Evolutionary conservation across 129 eudicot species (phyloP).

Genomic region (Flaveria robusta): DNA sequence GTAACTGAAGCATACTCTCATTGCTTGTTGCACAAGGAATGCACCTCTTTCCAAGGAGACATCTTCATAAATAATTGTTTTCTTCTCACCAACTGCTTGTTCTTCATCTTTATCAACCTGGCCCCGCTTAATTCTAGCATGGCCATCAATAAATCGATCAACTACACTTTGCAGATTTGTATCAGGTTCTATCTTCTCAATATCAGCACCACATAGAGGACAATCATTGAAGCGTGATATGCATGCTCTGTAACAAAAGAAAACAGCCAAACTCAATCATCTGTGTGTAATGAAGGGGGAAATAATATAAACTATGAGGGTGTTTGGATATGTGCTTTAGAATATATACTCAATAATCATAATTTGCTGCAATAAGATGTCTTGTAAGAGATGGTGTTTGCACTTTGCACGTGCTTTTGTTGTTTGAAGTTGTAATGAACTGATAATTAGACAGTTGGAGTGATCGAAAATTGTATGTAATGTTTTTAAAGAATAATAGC

Average conservation of each 20-base stretch:
- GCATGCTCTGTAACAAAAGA: conserved; percentile 52
- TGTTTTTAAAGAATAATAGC: not conserved
- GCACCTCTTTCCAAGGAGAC: conserved; percentile 94
- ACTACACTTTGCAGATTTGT: conserved; percentile 78
- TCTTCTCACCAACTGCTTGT: conserved; percentile 55
- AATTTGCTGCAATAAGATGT: not conserved
- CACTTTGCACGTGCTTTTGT: not conserved
- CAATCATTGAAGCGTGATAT: conserved; percentile 84
- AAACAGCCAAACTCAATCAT: conserved; percentile 12
- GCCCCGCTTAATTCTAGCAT: conserved; percentile 88
- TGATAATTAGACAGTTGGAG: not conserved
- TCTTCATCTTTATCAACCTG: conserved; percentile 57
- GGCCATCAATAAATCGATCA: conserved; percentile 95
- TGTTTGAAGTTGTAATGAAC: not conserved
- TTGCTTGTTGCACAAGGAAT: conserved; percentile 94
- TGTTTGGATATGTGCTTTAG: not conserved
- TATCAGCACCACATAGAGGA: conserved; percentile 96
- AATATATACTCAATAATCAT: conserved; percentile 10
- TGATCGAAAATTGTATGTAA: not conserved
- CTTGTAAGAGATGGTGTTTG: not conserved
- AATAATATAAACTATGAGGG: not conserved
- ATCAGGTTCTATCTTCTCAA: conserved; percentile 83
- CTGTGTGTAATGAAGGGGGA: not conserved
- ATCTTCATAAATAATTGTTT: conserved; percentile 83
- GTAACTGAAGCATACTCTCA: too few species aligned